A percentile compares a stretch with the other conserved stretches of the same genome.
These are phyloP conservation scores for Amoebophrya sp. DNA, from an alignment of 169 alveolate genomes.

Conservation along the genomic window DNA sequence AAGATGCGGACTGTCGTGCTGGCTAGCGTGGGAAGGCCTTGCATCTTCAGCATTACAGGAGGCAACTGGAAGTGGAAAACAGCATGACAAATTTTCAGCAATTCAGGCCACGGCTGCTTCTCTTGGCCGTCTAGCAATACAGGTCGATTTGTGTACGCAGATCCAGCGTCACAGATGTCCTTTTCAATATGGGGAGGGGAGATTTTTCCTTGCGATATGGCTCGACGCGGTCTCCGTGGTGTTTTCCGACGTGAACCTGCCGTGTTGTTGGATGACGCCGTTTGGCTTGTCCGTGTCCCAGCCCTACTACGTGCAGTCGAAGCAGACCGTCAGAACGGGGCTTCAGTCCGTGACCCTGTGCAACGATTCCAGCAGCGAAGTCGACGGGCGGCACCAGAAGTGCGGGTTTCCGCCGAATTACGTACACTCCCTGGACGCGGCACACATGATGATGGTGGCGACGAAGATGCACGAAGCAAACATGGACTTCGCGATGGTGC, in stretches of 20 bases:
- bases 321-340: neutral
- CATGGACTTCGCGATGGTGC: conserved; percentile 85
- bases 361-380: neutral
- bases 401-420: conserved; percentile 95
- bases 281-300: neutral
- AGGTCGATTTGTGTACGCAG: no score
- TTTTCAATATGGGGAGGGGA: no score
- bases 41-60: no score
- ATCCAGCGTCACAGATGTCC: no score
- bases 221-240: neutral
- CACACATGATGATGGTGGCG: conserved; percentile 93
- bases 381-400: conserved; percentile 75
- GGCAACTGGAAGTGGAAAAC: no score
- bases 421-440: conserved; percentile 90
- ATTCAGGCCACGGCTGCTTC: no score
- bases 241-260: neutral
- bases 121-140: no score
- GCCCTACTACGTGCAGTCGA: no score
- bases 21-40: no score
- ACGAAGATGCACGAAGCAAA: conserved; percentile 58
- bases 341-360: neutral
- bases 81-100: no score
- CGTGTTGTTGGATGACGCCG: neutral
- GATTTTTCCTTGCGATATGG: no score
- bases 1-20: no score